Conservation (phyloP, 1,284 basidiomycete species). For the Sporisorium reilianum region DNA sequence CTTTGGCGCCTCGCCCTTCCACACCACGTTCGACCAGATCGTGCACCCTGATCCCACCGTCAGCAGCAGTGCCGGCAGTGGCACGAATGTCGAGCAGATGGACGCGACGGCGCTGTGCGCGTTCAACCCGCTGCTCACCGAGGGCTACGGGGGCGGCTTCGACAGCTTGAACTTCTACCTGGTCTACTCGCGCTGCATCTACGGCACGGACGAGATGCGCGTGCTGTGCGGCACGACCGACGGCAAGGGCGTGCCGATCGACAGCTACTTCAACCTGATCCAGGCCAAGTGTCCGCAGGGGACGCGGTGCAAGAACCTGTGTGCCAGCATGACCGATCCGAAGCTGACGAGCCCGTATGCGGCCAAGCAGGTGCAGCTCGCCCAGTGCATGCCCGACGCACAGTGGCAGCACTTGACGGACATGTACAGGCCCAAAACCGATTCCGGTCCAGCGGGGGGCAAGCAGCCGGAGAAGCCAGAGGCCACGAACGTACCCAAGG, state of each 20-base stretch:
- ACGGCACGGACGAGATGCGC: slow-evolving; percentile 24
- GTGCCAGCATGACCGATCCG: slow-evolving; percentile 25
- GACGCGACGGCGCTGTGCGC: slow-evolving; percentile 30
- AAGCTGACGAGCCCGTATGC: slow-evolving; percentile 21
- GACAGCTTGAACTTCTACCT: slow-evolving; percentile 25
- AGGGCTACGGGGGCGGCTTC: slow-evolving; percentile 32
- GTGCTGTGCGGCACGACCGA: slow-evolving; percentile 25
- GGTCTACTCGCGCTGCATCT: slow-evolving; percentile 31
- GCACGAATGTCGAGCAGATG: no score
- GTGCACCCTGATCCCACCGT: no score
- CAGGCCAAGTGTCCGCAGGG: slow-evolving; percentile 26
- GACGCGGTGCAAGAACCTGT: slow-evolving; percentile 37
- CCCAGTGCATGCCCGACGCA: slow-evolving; percentile 16
- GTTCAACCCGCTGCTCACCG: slow-evolving; percentile 23
- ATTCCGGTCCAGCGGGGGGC: not conserved
- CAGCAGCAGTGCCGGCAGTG: no score
- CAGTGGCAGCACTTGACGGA: slow-evolving; percentile 25
- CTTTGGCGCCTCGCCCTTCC: slow-evolving; percentile 10
- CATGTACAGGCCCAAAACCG: slow-evolving; percentile 23
- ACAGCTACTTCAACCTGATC: slow-evolving; percentile 12
- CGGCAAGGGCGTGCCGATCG: slow-evolving; percentile 13
- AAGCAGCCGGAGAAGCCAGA: not conserved
- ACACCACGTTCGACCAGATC: slow-evolving; percentile 14
- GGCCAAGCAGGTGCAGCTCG: slow-evolving; percentile 31
- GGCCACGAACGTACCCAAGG: not conserved